phyloP scores from a whole-genome alignment of 306 rosid genomes.

The Gleditsia sinensis region DNA sequence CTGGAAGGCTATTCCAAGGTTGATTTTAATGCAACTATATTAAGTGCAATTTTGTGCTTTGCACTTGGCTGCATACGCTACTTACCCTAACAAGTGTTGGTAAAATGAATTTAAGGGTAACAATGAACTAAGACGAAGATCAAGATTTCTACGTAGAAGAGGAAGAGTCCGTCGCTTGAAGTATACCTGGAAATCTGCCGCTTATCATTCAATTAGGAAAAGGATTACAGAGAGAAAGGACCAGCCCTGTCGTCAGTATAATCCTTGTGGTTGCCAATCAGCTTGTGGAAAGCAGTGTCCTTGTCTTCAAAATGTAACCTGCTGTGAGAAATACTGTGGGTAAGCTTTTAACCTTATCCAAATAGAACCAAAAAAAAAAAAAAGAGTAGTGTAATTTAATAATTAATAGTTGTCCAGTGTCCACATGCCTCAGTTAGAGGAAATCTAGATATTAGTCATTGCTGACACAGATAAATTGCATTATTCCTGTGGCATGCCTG shows the following conservation, averaged over 20 bases:
- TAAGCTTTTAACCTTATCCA: slow-evolving; percentile 26
- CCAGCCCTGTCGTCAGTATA: slow-evolving; percentile 57
- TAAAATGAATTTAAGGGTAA: slow-evolving; percentile 67
- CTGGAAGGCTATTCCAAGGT: slow-evolving; percentile 93
- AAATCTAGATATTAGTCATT: background rate
- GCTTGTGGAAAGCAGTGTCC: slow-evolving; percentile 82
- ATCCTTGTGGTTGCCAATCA: slow-evolving; percentile 76
- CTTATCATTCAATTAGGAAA: slow-evolving; percentile 70
- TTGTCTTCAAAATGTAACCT: slow-evolving; percentile 61
- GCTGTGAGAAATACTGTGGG: slow-evolving; percentile 97
- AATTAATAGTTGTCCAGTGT: background rate
- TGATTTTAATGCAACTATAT: slow-evolving; percentile 40
- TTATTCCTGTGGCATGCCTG: background rate
- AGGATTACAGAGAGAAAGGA: slow-evolving; percentile 62
- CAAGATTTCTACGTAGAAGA: slow-evolving; percentile 90
- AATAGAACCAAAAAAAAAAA: background rate
- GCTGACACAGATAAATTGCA: background rate
- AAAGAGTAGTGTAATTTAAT: background rate
- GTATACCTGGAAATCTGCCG: slow-evolving; percentile 75
- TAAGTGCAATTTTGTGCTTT: slow-evolving; percentile 3
- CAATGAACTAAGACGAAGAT: slow-evolving; percentile 91
- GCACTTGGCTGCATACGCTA: slow-evolving; percentile 18
- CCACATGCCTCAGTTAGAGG: background rate
- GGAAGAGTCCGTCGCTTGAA: slow-evolving; percentile 96
- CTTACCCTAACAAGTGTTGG: slow-evolving; percentile 34